Evolutionary conservation across 495 filamentous ascomycete genomes (phyloP), one percentile per base, ranked within the genome.

Genomic region (Articulospora tetracladia): DNA sequence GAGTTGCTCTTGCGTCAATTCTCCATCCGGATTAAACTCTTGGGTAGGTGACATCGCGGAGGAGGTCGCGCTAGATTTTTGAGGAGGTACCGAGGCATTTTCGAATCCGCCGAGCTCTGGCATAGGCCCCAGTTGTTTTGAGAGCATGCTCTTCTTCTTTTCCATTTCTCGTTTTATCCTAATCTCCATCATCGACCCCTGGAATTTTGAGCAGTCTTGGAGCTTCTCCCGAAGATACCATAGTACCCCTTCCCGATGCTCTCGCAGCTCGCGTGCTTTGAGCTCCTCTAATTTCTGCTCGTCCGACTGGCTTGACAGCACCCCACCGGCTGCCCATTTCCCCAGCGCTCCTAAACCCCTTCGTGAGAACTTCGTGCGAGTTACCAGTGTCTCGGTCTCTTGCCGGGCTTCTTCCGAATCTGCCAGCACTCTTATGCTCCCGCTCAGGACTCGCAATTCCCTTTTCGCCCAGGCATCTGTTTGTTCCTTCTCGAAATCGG

Each of bases 101-200:
- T 61, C 51, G 44, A 68, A 62, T 20, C 63, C 62, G 1, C 60
- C 51, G 23, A 62, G 57, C 6, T 68, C 62, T 28, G 63, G 34
- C 10, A 67, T 60, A 61, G 68, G 61, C 28, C 63, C 70, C 28
- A 71, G 72, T 12, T 79, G 78, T 68, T 90, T 94, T 60, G 92
- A 89, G 59, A 97, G 72, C 50, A 93, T 81, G 71, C 89, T 94
- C 75, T 88, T 91, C 70, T 86, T 92, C 80, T 86, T 91, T 77
- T 98, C 95, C 68, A 92, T 77, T 68, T 92, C 90, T 58, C 95
- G 76, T 69, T 83, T 83, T 60, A 98, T 72, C 66, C 94, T 73
- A 68, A 88, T 88, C 74, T 96, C 94, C 76, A 98, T 95, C 90
- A 97, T 97, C 50, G 76, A 78, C 55, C 89, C 80, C 77, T 98